Evolutionary conservation across 2,329 filamentous ascomycete species (phyloP).

Genomic region (Tolypocladium nubicola): DNA sequence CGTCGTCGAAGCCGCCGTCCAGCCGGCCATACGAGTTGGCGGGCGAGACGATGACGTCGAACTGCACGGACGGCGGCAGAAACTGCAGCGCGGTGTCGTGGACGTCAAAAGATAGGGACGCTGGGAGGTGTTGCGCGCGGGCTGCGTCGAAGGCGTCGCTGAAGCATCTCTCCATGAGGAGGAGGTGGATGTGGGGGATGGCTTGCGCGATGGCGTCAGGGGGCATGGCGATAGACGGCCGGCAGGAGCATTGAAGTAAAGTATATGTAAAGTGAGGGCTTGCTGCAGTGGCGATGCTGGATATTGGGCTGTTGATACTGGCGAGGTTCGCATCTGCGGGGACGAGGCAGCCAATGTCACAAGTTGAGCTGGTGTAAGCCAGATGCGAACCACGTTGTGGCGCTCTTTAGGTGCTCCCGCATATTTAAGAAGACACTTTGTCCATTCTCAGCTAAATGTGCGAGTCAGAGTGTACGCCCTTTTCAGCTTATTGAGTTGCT

Average conservation of each 20-base stretch:
- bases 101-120: conserved; percentile 19
- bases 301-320: neutral
- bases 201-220: neutral
- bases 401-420: neutral
- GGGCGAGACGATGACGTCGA: conserved; percentile 41
- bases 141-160: conserved; percentile 29
- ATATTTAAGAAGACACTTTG: neutral
- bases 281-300: neutral
- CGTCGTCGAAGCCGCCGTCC: conserved; percentile 44
- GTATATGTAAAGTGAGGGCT: neutral
- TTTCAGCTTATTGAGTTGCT: no score
- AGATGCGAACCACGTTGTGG: neutral
- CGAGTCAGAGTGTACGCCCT: no score
- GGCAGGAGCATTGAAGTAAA: neutral
- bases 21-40: conserved; percentile 44
- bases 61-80: conserved; percentile 23
- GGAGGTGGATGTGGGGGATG: conserved; percentile 8
- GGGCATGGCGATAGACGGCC: no score
- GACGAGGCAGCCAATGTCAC: neutral
- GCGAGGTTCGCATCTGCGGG: neutral
- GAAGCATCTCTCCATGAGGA: conserved; percentile 11
- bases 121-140: conserved; percentile 16
- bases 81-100: conserved; percentile 27
- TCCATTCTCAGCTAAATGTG: no score
- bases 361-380: neutral